These are phyloP conservation scores for Suillus fuscotomentosus DNA, from an alignment of 768 basidiomycete genomes.

Conservation along the genomic window DNA sequence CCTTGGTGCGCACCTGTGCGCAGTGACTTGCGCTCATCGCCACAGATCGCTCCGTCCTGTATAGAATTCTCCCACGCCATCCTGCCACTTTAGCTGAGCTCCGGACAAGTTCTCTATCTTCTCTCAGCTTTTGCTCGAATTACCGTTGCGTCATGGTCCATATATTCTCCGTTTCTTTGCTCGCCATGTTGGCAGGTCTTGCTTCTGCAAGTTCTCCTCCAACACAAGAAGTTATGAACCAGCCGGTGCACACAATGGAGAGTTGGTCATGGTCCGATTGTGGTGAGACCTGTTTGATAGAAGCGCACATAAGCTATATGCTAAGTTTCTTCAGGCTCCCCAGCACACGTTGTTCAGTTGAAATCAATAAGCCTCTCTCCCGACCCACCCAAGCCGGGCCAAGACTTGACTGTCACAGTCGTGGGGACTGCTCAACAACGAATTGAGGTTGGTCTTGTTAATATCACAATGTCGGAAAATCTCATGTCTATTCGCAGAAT, in stretches of 20 bases:
- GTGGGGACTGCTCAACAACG: constrained; percentile 52
- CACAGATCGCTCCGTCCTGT: constrained; percentile 4
- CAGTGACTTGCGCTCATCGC: too few relatives aligned
- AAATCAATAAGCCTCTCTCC: constrained; percentile 73
- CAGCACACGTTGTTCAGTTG: constrained; percentile 53
- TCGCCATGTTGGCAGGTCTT: constrained; percentile 25
- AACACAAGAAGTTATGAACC: constrained; percentile 31
- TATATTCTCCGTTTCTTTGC: constrained; percentile 23
- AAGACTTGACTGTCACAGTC: constrained; percentile 85
- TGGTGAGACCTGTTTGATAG: constrained; percentile 49
- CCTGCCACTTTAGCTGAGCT: constrained; percentile 19
- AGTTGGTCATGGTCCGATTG: constrained; percentile 73
- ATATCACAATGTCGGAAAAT: neutral
- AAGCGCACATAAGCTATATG: constrained; percentile 1
- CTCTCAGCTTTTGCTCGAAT: constrained; percentile 7
- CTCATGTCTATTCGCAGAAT: constrained; percentile 50
- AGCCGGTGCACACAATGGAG: constrained; percentile 34
- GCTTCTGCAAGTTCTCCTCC: constrained; percentile 21
- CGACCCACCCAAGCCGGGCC: constrained; percentile 86
- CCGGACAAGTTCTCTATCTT: neutral
- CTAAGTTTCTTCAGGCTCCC: constrained; percentile 37
- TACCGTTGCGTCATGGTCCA: constrained; percentile 28
- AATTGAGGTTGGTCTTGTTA: constrained; percentile 57
- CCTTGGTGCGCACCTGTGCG: neutral
- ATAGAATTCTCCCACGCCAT: constrained; percentile 19